Evolutionary conservation across 2,329 filamentous ascomycete genomes (phyloP).

Genomic region (Raffaelea deltoideospora): DNA sequence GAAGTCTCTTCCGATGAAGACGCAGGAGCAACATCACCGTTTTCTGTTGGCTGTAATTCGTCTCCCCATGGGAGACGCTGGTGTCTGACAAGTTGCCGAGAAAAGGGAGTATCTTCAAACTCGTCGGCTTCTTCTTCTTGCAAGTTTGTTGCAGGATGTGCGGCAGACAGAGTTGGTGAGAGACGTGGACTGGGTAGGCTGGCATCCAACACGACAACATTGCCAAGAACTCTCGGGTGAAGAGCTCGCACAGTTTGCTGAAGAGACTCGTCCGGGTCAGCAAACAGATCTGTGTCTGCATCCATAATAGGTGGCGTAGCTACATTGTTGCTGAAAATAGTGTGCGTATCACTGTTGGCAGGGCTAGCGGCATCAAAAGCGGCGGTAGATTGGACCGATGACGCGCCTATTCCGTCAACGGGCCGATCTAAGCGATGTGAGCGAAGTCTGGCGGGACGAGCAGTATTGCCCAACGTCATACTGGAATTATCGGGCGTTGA

Average conservation of each 20-base stretch:
- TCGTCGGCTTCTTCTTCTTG: slow-evolving; percentile 30
- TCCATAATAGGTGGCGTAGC: slow-evolving; percentile 66
- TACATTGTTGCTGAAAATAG: slow-evolving; percentile 46
- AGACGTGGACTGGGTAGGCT: slow-evolving; percentile 89
- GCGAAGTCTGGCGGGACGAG: slow-evolving; percentile 24
- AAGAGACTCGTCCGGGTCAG: slow-evolving; percentile 33
- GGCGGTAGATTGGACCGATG: slow-evolving; percentile 21
- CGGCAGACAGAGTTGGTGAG: slow-evolving; percentile 75
- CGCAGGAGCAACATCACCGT: too few species aligned
- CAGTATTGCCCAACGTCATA: slow-evolving; percentile 15
- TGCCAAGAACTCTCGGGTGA: slow-evolving; percentile 44
- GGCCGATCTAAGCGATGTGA: slow-evolving; percentile 24
- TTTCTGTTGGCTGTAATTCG: slow-evolving; percentile 26
- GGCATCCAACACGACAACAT: slow-evolving; percentile 65
- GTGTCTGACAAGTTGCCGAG: slow-evolving; percentile 17
- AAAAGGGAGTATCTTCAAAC: slow-evolving; percentile 21
- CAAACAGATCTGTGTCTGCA: slow-evolving; percentile 48
- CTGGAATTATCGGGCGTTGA: slow-evolving; percentile 46
- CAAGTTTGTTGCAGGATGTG: slow-evolving; percentile 27
- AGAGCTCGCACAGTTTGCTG: slow-evolving; percentile 29
- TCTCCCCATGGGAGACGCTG: slow-evolving; percentile 17
- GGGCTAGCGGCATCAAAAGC: slow-evolving; percentile 36
- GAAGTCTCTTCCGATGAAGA: too few species aligned
- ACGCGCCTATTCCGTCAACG: slow-evolving; percentile 29
- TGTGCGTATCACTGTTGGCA: slow-evolving; percentile 38